Conservation (phyloP, 345 rosid species). For the Dipteronia dyeriana region DNA sequence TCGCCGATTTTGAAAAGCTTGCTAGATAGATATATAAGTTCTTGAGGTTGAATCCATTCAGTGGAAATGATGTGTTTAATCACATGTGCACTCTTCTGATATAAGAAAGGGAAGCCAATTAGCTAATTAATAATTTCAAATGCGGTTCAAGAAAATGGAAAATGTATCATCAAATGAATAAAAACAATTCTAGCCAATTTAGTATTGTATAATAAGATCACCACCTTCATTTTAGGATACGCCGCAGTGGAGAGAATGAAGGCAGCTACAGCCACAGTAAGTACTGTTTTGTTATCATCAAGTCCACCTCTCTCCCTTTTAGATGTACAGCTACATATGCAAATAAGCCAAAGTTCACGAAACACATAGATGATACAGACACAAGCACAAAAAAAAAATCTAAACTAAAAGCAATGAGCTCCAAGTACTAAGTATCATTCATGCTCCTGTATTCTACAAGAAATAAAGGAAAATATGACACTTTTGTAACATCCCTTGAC, state of each 20-base stretch:
- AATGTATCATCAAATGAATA: slow-evolving; percentile 6
- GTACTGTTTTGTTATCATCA: slow-evolving; percentile 52
- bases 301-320: slow-evolving; percentile 43
- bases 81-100: slow-evolving; percentile 54
- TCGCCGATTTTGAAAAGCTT: slow-evolving; percentile 70
- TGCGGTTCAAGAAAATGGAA: slow-evolving; percentile 5
- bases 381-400: neutral
- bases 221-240: slow-evolving; percentile 60
- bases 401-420: slow-evolving; percentile 11
- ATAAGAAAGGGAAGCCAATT: slow-evolving; percentile 33
- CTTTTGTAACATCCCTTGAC: neutral
- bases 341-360: slow-evolving; percentile 15
- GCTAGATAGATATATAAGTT: slow-evolving; percentile 56
- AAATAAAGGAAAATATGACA: neutral
- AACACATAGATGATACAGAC: slow-evolving; percentile 20
- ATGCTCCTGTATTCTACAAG: slow-evolving; percentile 9
- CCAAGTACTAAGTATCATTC: slow-evolving; percentile 3
- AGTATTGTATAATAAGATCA: slow-evolving; percentile 18
- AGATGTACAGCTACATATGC: slow-evolving; percentile 46
- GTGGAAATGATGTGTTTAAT: slow-evolving; percentile 55
- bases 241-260: slow-evolving; percentile 64
- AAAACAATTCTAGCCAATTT: slow-evolving; percentile 7
- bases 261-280: slow-evolving; percentile 62
- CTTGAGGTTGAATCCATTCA: slow-evolving; percentile 64
- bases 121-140: slow-evolving; percentile 27